Percentiles rank a stretch among this genome's conserved stretches.
Conservation (phyloP, 768 basidiomycete genomes). For the Trichaptum fuscoviolaceum region DNA sequence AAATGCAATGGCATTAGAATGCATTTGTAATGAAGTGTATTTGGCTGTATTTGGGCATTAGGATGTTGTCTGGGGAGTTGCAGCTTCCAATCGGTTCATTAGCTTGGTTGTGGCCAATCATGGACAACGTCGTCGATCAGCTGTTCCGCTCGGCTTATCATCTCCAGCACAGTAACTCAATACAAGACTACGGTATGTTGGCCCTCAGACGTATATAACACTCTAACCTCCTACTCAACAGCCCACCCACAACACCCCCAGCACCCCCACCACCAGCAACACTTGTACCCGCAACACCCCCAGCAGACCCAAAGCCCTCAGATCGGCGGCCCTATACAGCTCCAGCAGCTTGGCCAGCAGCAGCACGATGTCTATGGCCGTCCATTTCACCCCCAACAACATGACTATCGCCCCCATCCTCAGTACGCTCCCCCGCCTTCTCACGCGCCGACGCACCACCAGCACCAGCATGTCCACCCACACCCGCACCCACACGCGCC, state of each 20-base stretch:
- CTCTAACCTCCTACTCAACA: slow-evolving; percentile 25
- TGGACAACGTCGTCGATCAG: slow-evolving; percentile 54
- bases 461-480: slow-evolving; percentile 27
- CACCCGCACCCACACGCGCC: slow-evolving; percentile 14
- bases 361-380: slow-evolving; percentile 22
- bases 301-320: slow-evolving; percentile 16
- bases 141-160: slow-evolving; percentile 57
- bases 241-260: slow-evolving; percentile 14
- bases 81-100: neutral
- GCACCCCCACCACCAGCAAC: slow-evolving; percentile 14
- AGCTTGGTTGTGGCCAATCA: slow-evolving; percentile 33
- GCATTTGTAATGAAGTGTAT: neutral
- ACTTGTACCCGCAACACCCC: slow-evolving; percentile 11
- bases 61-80: neutral
- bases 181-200: slow-evolving; percentile 22
- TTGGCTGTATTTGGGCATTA: neutral
- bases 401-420: slow-evolving; percentile 24
- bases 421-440: slow-evolving; percentile 25
- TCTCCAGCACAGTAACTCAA: slow-evolving; percentile 27
- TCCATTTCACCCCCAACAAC: slow-evolving; percentile 19
- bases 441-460: slow-evolving; percentile 23
- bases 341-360: slow-evolving; percentile 11
- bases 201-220: neutral
- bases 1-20: no score
- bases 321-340: slow-evolving; percentile 4